Base-by-base conservation (phyloP, 768 basidiomycete genomes). In the Tylopilus subfusipes region DNA sequence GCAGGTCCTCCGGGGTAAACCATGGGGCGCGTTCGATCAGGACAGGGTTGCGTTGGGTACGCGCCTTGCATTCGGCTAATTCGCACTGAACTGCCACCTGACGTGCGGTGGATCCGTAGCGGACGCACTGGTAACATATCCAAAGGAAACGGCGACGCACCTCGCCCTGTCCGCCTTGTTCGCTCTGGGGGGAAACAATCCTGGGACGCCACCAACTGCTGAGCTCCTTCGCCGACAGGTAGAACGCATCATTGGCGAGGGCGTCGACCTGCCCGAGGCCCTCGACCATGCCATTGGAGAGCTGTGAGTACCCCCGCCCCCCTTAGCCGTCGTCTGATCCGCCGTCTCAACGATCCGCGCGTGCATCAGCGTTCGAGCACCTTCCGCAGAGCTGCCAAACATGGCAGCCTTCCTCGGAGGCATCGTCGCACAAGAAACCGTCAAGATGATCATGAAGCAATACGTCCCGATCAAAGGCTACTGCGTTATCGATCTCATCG, bases 361-460 rank as follows among this genome's bases (percentile, higher is more conserved):
- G 2, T 27, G 9, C 12, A 19, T 16, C 19, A 94, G 93, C 52
- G 84, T 78, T 12, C 88, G 93, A 2, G 78, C 92, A 9, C 90
- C 89, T 2, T 85, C 80, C 0, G 86, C 91, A 4, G 93, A 96
- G 63, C 73, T 98, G 4, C 96, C 96, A 7, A 98, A 94, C 60
- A 94, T 86, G 2, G 92, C 96, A 0, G 95, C 95, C 2, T 84
- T 98, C 64, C 75, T 98, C 1, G 97, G 97, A 2, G 97, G 97
- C 3, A 71, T 98, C 33, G 87, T 98, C 19, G 93, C 95, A 24
- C 97, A 99, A 63, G 97, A 99, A 68, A 85, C 86, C 7, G 98
- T 98, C 78, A 98, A 99, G 79, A 79, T 98, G 73, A 87, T 96
- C 63, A 99, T 96, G 53, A 85, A 84, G 63, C 97, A 99, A 71